Evolutionary conservation across 257 asterid genomes (phyloP).

Genomic region (Solanum medicagineum): DNA sequence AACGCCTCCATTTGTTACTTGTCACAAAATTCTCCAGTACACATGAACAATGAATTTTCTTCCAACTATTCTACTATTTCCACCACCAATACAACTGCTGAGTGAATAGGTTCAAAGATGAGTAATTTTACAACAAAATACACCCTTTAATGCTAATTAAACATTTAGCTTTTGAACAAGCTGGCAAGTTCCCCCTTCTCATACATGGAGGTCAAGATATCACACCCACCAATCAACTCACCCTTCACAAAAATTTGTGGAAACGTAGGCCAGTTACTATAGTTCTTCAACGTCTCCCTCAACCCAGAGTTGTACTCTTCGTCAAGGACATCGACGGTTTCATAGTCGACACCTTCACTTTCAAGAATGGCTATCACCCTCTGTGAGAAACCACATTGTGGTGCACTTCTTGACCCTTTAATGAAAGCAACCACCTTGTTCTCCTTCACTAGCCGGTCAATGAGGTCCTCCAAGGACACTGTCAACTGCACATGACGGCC

Average conservation of each 20-base stretch:
- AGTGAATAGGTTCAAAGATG: background rate
- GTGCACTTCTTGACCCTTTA: constrained; percentile 84
- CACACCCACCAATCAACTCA: constrained; percentile 93
- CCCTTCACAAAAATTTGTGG: constrained; percentile 86
- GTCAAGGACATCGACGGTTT: constrained; percentile 81
- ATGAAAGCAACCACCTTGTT: constrained; percentile 85
- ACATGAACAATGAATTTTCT: background rate
- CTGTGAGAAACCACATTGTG: constrained; percentile 77
- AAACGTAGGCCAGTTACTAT: constrained; percentile 92
- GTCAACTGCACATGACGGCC: constrained; percentile 74
- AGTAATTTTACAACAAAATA: background rate
- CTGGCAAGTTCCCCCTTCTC: constrained; percentile 81
- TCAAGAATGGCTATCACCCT: constrained; percentile 66
- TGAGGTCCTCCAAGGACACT: constrained; percentile 63
- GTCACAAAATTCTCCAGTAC: background rate
- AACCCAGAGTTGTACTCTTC: constrained; percentile 67
- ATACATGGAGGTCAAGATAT: constrained; percentile 77
- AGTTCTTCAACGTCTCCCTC: constrained; percentile 80
- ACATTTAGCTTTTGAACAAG: constrained; percentile 26
- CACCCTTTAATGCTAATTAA: background rate
- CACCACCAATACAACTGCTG: background rate
- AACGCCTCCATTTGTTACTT: background rate
- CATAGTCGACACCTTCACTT: constrained; percentile 71
- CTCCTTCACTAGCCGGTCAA: constrained; percentile 76
- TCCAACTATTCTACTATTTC: background rate